phyloP scores from a whole-genome alignment of 768 basidiomycete genomes.

The Serpula lacrymans region DNA sequence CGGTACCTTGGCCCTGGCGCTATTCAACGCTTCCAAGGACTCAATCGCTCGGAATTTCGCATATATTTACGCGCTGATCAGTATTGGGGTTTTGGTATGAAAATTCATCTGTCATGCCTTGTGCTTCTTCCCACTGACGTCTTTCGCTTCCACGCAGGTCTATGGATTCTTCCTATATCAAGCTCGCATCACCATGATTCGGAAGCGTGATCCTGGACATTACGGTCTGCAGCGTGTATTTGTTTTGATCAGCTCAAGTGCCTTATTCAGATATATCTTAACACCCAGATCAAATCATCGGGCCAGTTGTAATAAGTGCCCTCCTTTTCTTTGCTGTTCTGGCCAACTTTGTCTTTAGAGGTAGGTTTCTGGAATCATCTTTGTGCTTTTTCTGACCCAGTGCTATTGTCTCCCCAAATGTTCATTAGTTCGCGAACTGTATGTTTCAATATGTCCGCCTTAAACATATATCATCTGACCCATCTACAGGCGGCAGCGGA shows the following conservation, averaged over 20 bases:
- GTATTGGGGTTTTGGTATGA: slow-evolving; percentile 64
- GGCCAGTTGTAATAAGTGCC: slow-evolving; percentile 79
- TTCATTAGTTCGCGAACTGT: slow-evolving; percentile 60
- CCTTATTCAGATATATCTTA: slow-evolving; percentile 1
- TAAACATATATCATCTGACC: background rate
- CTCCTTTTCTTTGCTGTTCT: slow-evolving; percentile 86
- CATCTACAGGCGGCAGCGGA: slow-evolving; percentile 21
- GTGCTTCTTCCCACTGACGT: background rate
- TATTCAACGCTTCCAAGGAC: slow-evolving; percentile 81
- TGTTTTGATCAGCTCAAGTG: background rate
- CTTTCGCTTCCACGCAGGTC: slow-evolving; percentile 39
- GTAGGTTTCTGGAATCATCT: slow-evolving; percentile 37
- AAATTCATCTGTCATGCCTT: slow-evolving; percentile 12
- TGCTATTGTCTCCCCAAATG: slow-evolving; percentile 6
- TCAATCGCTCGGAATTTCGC: slow-evolving; percentile 72
- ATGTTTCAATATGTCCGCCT: slow-evolving; percentile 14
- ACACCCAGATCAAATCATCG: slow-evolving; percentile 67
- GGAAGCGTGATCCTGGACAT: slow-evolving; percentile 80
- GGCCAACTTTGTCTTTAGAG: slow-evolving; percentile 83
- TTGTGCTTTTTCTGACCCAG: background rate
- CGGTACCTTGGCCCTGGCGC: slow-evolving; percentile 78
- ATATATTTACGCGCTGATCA: slow-evolving; percentile 77
- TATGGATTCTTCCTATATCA: slow-evolving; percentile 90
- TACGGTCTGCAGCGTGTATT: slow-evolving; percentile 60
- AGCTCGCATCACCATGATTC: slow-evolving; percentile 86